Conservation (phyloP, 176 grass and related monocot genomes). For the Oryza officinalis region DNA sequence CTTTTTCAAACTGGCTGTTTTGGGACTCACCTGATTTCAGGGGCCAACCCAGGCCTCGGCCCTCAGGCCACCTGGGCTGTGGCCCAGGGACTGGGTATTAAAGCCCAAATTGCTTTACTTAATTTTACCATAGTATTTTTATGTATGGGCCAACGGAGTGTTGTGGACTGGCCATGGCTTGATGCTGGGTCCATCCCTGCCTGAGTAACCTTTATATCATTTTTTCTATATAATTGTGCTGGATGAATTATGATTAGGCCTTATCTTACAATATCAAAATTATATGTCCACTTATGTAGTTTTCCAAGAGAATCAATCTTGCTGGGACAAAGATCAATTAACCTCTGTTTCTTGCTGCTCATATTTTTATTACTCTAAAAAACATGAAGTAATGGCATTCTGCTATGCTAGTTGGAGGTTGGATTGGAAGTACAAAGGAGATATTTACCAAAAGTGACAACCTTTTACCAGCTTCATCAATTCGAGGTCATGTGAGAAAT, state of each 20-base stretch:
- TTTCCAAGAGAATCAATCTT: background rate
- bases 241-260: background rate
- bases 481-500: background rate
- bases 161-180: no score
- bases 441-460: background rate
- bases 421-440: background rate
- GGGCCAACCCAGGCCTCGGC: no score
- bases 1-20: background rate
- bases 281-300: background rate
- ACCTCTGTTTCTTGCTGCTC: background rate
- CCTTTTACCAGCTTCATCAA: background rate
- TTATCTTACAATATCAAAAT: background rate
- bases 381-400: background rate
- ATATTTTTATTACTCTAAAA: background rate
- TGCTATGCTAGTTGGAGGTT: background rate
- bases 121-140: no score
- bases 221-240: conserved; percentile 1
- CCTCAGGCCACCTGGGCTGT: no score
- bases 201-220: background rate
- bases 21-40: background rate
- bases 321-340: background rate
- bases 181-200: no score
- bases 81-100: no score
- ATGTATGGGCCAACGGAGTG: no score
- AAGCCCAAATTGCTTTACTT: no score